Evolutionary conservation across 768 basidiomycete species (phyloP), one percentile per base, ranked within the genome.

Genomic region (Serendipita sp.): DNA sequence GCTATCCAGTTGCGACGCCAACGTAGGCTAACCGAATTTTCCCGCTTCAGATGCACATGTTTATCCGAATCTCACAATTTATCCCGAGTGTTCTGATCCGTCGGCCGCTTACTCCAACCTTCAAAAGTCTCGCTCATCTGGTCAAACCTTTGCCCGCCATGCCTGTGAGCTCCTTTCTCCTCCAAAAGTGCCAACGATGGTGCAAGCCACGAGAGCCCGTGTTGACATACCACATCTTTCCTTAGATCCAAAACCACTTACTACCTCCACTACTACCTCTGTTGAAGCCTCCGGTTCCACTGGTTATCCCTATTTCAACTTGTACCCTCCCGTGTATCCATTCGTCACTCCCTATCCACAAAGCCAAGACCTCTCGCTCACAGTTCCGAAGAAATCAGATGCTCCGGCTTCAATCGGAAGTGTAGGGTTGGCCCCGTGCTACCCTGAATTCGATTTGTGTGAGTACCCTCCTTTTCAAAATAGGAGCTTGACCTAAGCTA

Each of bases 251-350:
- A n/a, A 18, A 31, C 29, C 48, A 18, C 15, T 48, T 40, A 58
- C 16, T 16, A 16, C 34, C 3, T 10, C 31, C 3, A 45, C 23
- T 33, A 3, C 10, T 8, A 37, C 5, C 31, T 15, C 3, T 10
- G 63, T 18, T 29, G 23, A 43, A 10, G 44, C 48, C 58, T 18
- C 43, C 18, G 44, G 43, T 10, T 31, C 64, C 40, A 6, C 52
- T 2, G 15, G 62, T 36, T 67, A 67, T 53, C 62, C 62, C 13
- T 44, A 44, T 53, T 66, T 67, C 52, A 55, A 67, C 31, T 29
- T 67, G 16, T 67, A 67, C 44, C 65, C 66, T 8, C 23, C 45
- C 3, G 62, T 53, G 3, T 67, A 67, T 60, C 66, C 66, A 11
- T 15, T 52, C 37, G 37, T 64, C 50, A 58, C 46, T 15, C 60